A percentile compares a stretch with the other conserved stretches of the same genome.
Evolutionary conservation across 768 basidiomycete genomes (phyloP).

Genomic region (Galerina sulciceps): DNA sequence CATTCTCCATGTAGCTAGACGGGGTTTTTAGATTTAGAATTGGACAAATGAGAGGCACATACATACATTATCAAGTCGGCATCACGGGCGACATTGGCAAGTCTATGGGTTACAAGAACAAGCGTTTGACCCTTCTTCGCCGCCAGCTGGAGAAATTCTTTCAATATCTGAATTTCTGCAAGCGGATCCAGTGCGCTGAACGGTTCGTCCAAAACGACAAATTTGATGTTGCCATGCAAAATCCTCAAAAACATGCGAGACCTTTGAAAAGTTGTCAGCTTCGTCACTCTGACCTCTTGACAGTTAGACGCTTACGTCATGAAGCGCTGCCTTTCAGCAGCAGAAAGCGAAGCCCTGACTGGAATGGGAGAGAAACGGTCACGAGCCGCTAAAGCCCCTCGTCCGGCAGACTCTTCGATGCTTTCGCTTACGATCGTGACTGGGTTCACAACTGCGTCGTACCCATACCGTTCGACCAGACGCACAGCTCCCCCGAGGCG

Average conservation of each 20-base stretch:
- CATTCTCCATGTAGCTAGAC: conserved; percentile 41
- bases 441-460: too few species aligned
- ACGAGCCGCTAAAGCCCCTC: too few species aligned
- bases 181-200: conserved; percentile 53
- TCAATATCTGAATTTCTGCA: conserved; percentile 48
- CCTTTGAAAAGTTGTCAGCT: conserved; percentile 24
- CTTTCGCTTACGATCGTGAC: too few species aligned
- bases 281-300: too few species aligned
- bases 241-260: conserved; percentile 44
- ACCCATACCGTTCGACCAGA: not conserved
- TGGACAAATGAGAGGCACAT: not conserved
- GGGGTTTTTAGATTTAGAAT: not conserved
- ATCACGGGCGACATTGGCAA: conserved; percentile 39
- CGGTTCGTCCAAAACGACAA: conserved; percentile 58
- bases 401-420: too few species aligned
- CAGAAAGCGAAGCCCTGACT: conserved; percentile 15
- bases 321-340: conserved; percentile 50
- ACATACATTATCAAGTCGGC: conserved; percentile 58
- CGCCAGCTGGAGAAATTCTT: conserved; percentile 31
- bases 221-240: conserved; percentile 33
- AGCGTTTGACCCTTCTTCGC: conserved; percentile 48
- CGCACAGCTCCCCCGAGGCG: conserved; percentile 41
- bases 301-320: conserved; percentile 40
- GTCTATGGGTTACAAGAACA: conserved; percentile 53
- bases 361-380: too few species aligned